Base-by-base conservation (phyloP, 2,329 filamentous ascomycete genomes). In the Sarocladium kiliense region DNA sequence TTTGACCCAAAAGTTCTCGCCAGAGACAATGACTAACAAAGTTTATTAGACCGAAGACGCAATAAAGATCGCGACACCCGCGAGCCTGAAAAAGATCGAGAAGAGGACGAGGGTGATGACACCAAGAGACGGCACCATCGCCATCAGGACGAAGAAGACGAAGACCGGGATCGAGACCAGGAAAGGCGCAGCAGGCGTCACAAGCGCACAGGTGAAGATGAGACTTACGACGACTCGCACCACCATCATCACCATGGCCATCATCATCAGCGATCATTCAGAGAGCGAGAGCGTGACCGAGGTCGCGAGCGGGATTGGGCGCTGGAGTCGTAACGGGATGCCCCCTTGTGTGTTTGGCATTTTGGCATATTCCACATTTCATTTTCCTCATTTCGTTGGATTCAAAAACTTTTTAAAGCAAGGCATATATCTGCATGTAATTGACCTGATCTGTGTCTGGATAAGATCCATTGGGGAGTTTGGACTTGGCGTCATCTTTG, bases 141-240 rank as follows among this genome's bases (percentile, higher is more conserved):
- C 23, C 63, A 67, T 58, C 59, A 63, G 7, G 58, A 55, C 16
- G 61, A 65, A 25, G 65, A 64, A 10, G 68, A 71, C 14, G 68
- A 72, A 16, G 61, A 61, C 16, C 47, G 41, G 6, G 57, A 58
- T 10, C 34, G 53, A 19, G 57, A 56, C 30, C 19, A 26, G n/a
- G 47, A 51, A 36, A 58, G 61, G 39, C 59, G 62, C 34, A 39
- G 36, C 41, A 58, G 62, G 50, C 67, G 65, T 26, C 61, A 67
- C 54, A 41, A 41, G 34, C 21, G 36, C 11, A 39, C 32, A 23
- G 59, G 63, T 50, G 58, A 59, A 32, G 62, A 65, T 14, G 65
- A 68, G 23, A 61, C 65, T 19, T 63, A 69, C 36, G 63, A 65
- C 23, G 63, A 68, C 37, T 63, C 64, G 10, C 50, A 62, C 41